These are phyloP conservation scores for Pezicula neosporulosa DNA, from an alignment of 2,329 filamentous ascomycete genomes.

Conservation along the genomic window DNA sequence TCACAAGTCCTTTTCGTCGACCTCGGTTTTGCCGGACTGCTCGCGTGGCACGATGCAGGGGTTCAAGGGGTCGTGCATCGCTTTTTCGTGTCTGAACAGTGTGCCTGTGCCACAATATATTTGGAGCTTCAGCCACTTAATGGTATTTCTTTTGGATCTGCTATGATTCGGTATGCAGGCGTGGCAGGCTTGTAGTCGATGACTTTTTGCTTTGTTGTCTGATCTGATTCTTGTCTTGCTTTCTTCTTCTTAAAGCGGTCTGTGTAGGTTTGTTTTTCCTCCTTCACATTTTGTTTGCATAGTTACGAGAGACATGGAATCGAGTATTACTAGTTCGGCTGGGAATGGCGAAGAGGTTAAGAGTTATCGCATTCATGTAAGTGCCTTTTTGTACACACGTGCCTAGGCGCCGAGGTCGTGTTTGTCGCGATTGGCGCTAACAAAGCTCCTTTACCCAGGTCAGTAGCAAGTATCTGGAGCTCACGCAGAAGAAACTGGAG, in stretches of 20 bases:
- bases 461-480: slow-evolving; percentile 62
- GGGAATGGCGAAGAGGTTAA: slow-evolving; percentile 39
- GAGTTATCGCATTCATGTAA: slow-evolving; percentile 55
- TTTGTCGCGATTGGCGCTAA: slow-evolving; percentile 2
- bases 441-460: slow-evolving; percentile 39
- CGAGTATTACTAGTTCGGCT: slow-evolving; percentile 4
- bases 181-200: no score
- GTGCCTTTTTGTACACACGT: slow-evolving; percentile 20
- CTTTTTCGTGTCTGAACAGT: neutral
- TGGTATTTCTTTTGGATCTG: no score
- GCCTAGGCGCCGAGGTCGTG: neutral
- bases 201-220: neutral
- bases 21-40: neutral
- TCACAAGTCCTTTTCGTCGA: neutral
- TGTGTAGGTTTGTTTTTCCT: neutral
- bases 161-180: no score
- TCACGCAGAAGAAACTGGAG: slow-evolving; percentile 65
- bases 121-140: no score
- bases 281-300: neutral
- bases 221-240: neutral
- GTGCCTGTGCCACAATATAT: no score
- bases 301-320: neutral
- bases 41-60: neutral
- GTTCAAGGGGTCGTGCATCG: neutral
- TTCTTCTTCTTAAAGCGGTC: neutral